Conservation (phyloP, 1,284 basidiomycete species). For the Cryptococcus jaspeensis region DNA sequence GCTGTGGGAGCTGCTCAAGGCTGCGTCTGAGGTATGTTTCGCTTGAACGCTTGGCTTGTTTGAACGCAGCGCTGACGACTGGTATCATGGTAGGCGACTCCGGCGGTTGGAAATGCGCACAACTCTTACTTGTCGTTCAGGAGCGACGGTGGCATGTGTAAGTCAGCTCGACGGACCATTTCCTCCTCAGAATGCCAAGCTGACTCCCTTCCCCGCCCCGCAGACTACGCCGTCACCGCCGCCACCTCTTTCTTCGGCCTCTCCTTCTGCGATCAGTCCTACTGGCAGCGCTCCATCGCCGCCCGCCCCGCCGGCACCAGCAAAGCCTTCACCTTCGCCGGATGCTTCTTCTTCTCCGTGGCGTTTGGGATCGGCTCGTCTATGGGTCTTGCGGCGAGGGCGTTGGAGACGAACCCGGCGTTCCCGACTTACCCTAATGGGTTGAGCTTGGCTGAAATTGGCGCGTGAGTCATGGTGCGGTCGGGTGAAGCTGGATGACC, state of each 20-base stretch:
- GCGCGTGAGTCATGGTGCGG: constrained; percentile 56
- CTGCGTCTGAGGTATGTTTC: constrained; percentile 4
- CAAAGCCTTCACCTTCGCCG: constrained; percentile 77
- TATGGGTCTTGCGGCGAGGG: constrained; percentile 76
- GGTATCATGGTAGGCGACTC: not conserved
- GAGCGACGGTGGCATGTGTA: constrained; percentile 13
- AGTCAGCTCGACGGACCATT: not conserved
- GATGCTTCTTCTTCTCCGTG: constrained; percentile 76
- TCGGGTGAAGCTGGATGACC: not conserved
- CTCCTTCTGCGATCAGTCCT: constrained; percentile 21
- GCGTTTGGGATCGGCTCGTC: constrained; percentile 59
- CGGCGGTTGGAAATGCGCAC: constrained; percentile 3
- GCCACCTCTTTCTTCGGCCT: constrained; percentile 12
- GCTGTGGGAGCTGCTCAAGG: constrained; percentile 8
- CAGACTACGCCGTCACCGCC: constrained; percentile 12
- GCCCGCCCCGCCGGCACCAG: constrained; percentile 74
- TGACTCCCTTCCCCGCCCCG: not conserved
- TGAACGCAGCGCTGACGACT: not conserved
- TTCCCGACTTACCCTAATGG: constrained; percentile 55
- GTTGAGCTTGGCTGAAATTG: constrained; percentile 79
- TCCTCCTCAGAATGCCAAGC: not conserved
- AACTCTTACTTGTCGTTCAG: constrained; percentile 8
- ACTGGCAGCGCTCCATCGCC: constrained; percentile 79
- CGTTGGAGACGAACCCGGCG: constrained; percentile 62
- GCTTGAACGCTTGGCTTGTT: not conserved